These are phyloP conservation scores for Hypoxylon trugodes DNA, from an alignment of 495 filamentous ascomycete species.

Conservation along the genomic window DNA sequence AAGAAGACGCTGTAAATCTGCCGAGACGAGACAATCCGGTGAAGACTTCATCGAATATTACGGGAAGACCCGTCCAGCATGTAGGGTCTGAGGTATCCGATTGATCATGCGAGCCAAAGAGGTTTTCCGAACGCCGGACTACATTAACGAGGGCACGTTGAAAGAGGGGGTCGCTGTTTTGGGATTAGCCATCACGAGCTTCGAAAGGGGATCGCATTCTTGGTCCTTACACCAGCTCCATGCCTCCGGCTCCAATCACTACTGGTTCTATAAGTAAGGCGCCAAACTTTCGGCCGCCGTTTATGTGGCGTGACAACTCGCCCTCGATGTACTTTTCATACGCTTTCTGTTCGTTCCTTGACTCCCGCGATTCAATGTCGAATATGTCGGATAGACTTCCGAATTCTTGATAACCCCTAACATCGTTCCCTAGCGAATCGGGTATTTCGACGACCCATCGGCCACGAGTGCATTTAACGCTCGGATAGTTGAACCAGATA, in stretches of 20 bases:
- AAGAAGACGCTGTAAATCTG: constrained; percentile 67
- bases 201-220: background rate
- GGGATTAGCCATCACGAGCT: constrained; percentile 20
- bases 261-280: constrained; percentile 79
- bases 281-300: constrained; percentile 71
- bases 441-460: constrained; percentile 69
- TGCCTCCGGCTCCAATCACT: constrained; percentile 78
- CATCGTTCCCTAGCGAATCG: constrained; percentile 50
- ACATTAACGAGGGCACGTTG: constrained; percentile 70
- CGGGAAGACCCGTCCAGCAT: constrained; percentile 73
- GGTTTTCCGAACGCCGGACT: constrained; percentile 62
- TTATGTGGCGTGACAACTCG: constrained; percentile 57
- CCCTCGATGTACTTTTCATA: constrained; percentile 68
- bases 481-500: constrained; percentile 79
- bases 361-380: constrained; percentile 60
- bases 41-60: constrained; percentile 85
- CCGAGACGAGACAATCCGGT: constrained; percentile 82
- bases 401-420: constrained; percentile 59
- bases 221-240: constrained; percentile 71
- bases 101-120: constrained; percentile 49
- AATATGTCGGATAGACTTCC: constrained; percentile 66
- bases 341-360: constrained; percentile 46
- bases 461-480: constrained; percentile 68
- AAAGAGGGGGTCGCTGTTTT: constrained; percentile 75
- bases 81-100: constrained; percentile 23